phyloP scores from a whole-genome alignment of 768 basidiomycete species.

The Suillus tomentosus region DNA sequence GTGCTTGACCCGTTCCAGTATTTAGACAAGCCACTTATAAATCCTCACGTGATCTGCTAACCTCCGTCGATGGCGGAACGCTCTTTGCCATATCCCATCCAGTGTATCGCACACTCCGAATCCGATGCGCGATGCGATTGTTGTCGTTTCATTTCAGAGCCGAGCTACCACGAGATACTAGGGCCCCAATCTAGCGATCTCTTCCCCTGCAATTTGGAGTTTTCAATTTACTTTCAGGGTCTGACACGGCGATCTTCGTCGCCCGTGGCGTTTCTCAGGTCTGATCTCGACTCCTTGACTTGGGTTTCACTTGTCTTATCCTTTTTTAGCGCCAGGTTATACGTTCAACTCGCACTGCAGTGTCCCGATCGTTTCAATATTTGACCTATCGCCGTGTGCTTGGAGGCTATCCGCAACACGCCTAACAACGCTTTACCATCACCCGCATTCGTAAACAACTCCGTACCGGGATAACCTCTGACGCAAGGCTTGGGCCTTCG shows the following conservation, averaged over 20 bases:
- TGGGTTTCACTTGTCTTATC: conserved; percentile 17
- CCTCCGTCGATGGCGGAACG: conserved; percentile 27
- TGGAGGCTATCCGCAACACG: conserved; percentile 32
- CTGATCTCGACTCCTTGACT: conserved; percentile 26
- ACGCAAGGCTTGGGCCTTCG: conserved; percentile 19
- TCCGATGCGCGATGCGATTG: conserved; percentile 2
- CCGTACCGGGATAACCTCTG: conserved; percentile 30
- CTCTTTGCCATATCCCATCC: conserved; percentile 11
- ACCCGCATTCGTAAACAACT: conserved; percentile 29
- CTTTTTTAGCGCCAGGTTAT: conserved; percentile 28
- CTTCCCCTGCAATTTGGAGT: too few species aligned
- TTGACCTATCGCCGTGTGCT: conserved; percentile 33
- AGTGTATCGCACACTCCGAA: conserved; percentile 13
- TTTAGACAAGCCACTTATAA: conserved; percentile 17
- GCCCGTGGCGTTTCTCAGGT: conserved; percentile 21
- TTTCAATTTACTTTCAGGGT: not conserved
- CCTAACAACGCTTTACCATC: conserved; percentile 31
- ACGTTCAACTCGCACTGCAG: conserved; percentile 28
- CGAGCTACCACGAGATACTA: conserved; percentile 20
- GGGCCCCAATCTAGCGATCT: too few species aligned
- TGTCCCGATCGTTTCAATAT: conserved; percentile 39
- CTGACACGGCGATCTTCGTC: conserved; percentile 25
- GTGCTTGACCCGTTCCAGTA: conserved; percentile 7
- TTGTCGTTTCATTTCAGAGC: conserved; percentile 17
- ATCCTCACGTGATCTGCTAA: conserved; percentile 8